These are phyloP conservation scores for Smallanthus sonchifolius DNA, from an alignment of 129 eudicot species.

Conservation along the genomic window DNA sequence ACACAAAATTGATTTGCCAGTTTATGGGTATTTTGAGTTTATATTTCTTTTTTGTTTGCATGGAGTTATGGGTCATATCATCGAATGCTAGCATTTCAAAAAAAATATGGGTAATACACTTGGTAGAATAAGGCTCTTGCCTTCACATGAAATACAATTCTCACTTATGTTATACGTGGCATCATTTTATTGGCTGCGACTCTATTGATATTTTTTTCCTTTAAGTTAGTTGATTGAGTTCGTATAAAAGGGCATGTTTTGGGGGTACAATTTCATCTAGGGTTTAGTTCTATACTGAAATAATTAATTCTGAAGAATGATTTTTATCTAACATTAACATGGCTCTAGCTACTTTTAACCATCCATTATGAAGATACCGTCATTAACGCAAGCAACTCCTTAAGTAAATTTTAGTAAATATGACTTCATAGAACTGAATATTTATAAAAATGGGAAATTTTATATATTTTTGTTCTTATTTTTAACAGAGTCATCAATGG, in stretches of 20 bases:
- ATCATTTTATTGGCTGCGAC: not conserved
- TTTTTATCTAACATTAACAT: no score
- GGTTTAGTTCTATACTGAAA: not conserved
- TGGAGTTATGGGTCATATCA: conserved; percentile 72
- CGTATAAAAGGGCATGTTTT: not conserved
- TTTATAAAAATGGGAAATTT: no score
- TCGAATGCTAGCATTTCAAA: conserved; percentile 51
- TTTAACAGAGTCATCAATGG: no score
- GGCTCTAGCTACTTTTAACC: no score
- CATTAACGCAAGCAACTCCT: no score
- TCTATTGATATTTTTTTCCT: not conserved
- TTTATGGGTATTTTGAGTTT: not conserved
- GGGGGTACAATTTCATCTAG: not conserved
- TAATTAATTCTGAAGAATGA: no score
- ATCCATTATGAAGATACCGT: no score
- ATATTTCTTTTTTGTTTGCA: not conserved
- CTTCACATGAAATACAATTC: conserved; percentile 19
- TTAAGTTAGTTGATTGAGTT: not conserved
- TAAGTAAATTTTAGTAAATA: no score
- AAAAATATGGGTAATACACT: conserved; percentile 46
- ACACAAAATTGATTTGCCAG: not conserved
- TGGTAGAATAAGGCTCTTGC: conserved; percentile 28
- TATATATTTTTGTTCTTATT: no score
- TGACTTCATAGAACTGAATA: no score
- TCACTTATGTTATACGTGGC: not conserved